A percentile compares a stretch with the other conserved stretches of the same genome.
phyloP scores from a whole-genome alignment of 2,329 filamentous ascomycete species.

The Aspergillus clavatus region DNA sequence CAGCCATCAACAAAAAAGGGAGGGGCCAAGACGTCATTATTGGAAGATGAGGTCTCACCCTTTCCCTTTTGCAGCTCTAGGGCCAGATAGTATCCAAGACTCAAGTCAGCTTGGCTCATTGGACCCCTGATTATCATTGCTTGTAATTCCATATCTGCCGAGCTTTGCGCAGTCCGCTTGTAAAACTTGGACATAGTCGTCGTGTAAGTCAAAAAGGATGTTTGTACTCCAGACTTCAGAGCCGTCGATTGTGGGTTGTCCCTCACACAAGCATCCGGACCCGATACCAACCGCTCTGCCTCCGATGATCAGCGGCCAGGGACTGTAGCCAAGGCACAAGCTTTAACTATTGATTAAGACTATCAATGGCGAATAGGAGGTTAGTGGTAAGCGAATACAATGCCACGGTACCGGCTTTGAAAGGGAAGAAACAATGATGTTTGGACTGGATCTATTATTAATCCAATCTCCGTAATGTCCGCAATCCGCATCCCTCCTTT shows the following conservation, averaged over 20 bases:
- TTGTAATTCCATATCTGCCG: neutral
- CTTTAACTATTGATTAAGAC: conserved; percentile 15
- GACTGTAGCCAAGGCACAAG: conserved; percentile 20
- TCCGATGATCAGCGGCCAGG: conserved; percentile 32
- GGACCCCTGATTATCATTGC: neutral
- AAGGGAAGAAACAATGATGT: neutral
- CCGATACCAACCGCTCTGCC: conserved; percentile 26
- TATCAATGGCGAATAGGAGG: neutral
- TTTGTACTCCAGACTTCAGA: too few relatives aligned
- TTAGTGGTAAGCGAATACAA: neutral
- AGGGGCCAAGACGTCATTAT: conserved; percentile 28
- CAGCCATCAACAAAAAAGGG: conserved; percentile 11
- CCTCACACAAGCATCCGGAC: conserved; percentile 12
- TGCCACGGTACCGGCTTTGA: conserved; percentile 2
- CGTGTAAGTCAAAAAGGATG: conserved; percentile 8
- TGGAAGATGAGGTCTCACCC: conserved; percentile 15
- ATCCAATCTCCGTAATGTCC: too few relatives aligned
- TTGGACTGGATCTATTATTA: too few relatives aligned
- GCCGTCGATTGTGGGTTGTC: conserved; percentile 5
- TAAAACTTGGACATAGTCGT: conserved; percentile 6
- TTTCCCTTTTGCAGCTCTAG: conserved; percentile 23
- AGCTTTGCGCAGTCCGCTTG: neutral
- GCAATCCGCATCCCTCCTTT: neutral
- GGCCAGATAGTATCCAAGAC: conserved; percentile 15
- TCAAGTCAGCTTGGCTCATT: neutral